Evolutionary conservation across 495 filamentous ascomycete genomes (phyloP), one percentile per base, ranked within the genome.

Genomic region (Penicillium manginii): DNA sequence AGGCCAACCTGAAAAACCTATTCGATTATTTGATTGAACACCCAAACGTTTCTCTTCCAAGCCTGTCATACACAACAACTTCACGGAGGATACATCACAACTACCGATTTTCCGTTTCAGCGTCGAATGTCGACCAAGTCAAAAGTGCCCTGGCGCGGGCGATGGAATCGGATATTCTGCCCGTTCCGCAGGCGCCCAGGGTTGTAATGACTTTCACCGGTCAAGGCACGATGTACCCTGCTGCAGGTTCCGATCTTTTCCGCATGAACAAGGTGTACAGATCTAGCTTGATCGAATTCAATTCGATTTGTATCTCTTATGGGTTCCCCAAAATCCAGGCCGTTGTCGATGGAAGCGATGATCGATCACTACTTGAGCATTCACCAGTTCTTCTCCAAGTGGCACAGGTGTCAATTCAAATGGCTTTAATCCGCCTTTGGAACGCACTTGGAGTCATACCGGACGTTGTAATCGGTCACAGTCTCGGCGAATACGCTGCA

Each of bases 401-500:
- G 9, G 18, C 21, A 9, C 43, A 47, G 9, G 2, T 47, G 6
- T 22, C 43, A 3, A 46, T 68, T 6, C 70, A 70, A 31, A 68
- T 75, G 26, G 73, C 71, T 0, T 43, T 75, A 1, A 58, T 52
- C 17, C 35, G 58, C n/a, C 61, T 58, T 14, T 70, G 63, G 64
- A 10, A 10, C 0, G 58, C 60, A 3, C 49, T 58, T n/a, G 59
- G 57, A 0, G 21, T 74, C 12, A 43, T 19, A 5, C 71, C 71
- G 3, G 49, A 23, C n/a, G 43, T 61, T 10, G 70, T 74, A 1
- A 37, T 69, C 8, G 66, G 75, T 1, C 74, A 78, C 48, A 79
- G 71, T 50, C 64, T 85, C 17, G 91, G 91, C 37, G 91, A 94
- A 71, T 94, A 92, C 68, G 89, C 91, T 31, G 91, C 91, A 12